Conservation (phyloP, 2,329 filamentous ascomycete genomes). For the Orbilia ellipsospora region DNA sequence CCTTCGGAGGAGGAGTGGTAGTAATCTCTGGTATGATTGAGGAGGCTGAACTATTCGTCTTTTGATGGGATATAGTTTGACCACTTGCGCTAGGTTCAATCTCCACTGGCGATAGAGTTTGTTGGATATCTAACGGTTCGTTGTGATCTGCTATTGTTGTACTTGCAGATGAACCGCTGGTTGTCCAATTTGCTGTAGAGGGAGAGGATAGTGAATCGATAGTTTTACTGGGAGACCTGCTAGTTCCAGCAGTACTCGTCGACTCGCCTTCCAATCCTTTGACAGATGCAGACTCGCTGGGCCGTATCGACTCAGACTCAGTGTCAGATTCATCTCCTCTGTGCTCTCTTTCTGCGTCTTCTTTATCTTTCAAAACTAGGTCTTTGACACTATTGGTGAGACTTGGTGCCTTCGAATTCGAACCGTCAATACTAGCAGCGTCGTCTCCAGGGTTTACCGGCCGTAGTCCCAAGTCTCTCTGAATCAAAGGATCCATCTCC, state of each 20-base stretch:
- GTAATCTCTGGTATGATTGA: slow-evolving; percentile 35
- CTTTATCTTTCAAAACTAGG: slow-evolving; percentile 43
- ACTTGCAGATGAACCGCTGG: slow-evolving; percentile 31
- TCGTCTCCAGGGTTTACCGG: slow-evolving; percentile 29
- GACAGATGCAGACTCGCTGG: slow-evolving; percentile 39
- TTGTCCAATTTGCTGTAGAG: slow-evolving; percentile 47
- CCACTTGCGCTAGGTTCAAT: slow-evolving; percentile 4
- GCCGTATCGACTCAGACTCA: slow-evolving; percentile 29
- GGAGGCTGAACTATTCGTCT: slow-evolving; percentile 5
- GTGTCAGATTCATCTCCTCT: slow-evolving; percentile 30
- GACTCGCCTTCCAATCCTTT: slow-evolving; percentile 8
- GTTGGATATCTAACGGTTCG: slow-evolving; percentile 18
- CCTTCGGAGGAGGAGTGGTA: slow-evolving; percentile 29
- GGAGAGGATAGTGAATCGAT: slow-evolving; percentile 39
- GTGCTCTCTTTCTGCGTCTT: slow-evolving; percentile 38
- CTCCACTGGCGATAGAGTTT: slow-evolving; percentile 5
- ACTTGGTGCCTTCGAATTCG: slow-evolving; percentile 25
- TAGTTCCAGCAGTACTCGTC: slow-evolving; percentile 27
- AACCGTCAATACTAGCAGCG: neutral
- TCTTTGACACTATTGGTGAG: slow-evolving; percentile 44
- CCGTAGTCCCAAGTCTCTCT: slow-evolving; percentile 29
- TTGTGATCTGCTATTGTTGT: slow-evolving; percentile 10
- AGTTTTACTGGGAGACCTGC: slow-evolving; percentile 10
- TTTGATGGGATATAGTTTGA: neutral
- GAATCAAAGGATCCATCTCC: slow-evolving; percentile 42